Evolutionary conservation across 345 rosid species (phyloP).

Genomic region (Lumnitzera racemosa): DNA sequence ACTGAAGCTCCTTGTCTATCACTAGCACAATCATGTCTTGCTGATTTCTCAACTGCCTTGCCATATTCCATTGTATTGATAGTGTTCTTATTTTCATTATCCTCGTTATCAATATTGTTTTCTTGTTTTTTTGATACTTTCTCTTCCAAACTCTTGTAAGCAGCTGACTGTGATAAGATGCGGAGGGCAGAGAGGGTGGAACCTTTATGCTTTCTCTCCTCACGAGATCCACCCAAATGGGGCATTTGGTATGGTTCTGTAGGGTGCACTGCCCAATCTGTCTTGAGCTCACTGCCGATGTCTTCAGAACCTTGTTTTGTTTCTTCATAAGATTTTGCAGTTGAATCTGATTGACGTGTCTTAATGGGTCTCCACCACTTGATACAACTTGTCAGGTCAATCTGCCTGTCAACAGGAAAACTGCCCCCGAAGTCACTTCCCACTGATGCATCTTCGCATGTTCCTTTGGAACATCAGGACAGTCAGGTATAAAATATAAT

Average conservation of each 20-base stretch:
- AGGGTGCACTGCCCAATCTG: conserved; percentile 53
- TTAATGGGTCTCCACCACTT: conserved; percentile 92
- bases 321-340: conserved; percentile 58
- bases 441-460: conserved; percentile 68
- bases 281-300: conserved; percentile 65
- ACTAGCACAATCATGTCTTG: conserved; percentile 33
- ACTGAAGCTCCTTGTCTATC: conserved; percentile 52
- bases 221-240: conserved; percentile 43
- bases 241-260: conserved; percentile 92
- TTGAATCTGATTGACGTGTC: conserved; percentile 59
- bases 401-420: conserved; percentile 72
- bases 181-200: conserved; percentile 58
- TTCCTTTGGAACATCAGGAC: conserved; percentile 22
- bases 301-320: conserved; percentile 55
- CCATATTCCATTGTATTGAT: conserved; percentile 68
- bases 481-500: conserved; percentile 7
- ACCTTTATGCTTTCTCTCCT: conserved; percentile 44
- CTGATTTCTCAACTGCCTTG: conserved; percentile 65
- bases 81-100: conserved; percentile 67
- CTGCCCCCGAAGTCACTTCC: conserved; percentile 67
- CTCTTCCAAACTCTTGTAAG: conserved; percentile 82
- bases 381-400: conserved; percentile 73
- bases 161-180: conserved; percentile 74
- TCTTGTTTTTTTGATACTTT: conserved; percentile 62
- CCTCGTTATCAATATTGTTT: conserved; percentile 50